Percentiles rank a stretch among this genome's conserved stretches.
These are phyloP conservation scores for Leccinum uliginosum DNA, from an alignment of 768 basidiomycete species.

Conservation along the genomic window DNA sequence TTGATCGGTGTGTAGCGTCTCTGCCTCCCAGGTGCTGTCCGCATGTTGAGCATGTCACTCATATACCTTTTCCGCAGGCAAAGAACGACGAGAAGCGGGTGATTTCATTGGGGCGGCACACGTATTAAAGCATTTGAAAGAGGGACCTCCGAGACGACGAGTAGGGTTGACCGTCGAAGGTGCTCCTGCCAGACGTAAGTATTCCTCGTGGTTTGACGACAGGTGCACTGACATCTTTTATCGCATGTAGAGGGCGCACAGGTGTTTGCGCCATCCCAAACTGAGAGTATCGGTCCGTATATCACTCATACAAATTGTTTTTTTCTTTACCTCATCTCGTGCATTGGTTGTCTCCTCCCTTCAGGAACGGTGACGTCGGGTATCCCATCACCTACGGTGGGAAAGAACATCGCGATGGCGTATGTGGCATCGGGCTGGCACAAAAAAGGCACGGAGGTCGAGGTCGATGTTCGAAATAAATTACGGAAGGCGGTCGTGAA, in stretches of 20 bases:
- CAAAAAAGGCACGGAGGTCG: slow-evolving; percentile 85
- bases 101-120: slow-evolving; percentile 77
- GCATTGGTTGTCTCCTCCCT: slow-evolving; percentile 13
- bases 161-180: slow-evolving; percentile 82
- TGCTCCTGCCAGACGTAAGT: slow-evolving; percentile 78
- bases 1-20: slow-evolving; percentile 71
- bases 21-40: background rate
- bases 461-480: slow-evolving; percentile 83
- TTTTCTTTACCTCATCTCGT: slow-evolving; percentile 1
- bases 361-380: slow-evolving; percentile 82
- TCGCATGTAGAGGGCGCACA: slow-evolving; percentile 64
- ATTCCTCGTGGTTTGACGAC: background rate
- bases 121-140: slow-evolving; percentile 72
- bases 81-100: slow-evolving; percentile 67
- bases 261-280: slow-evolving; percentile 53
- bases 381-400: slow-evolving; percentile 88
- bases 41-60: background rate
- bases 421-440: slow-evolving; percentile 80
- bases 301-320: background rate
- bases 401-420: slow-evolving; percentile 94
- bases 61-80: slow-evolving; percentile 45
- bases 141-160: slow-evolving; percentile 72
- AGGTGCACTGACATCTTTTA: background rate
- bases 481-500: slow-evolving; percentile 67
- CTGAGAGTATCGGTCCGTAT: slow-evolving; percentile 57